These are phyloP conservation scores for Trifolium subterraneum DNA, from an alignment of 306 rosid genomes.

Conservation along the genomic window DNA sequence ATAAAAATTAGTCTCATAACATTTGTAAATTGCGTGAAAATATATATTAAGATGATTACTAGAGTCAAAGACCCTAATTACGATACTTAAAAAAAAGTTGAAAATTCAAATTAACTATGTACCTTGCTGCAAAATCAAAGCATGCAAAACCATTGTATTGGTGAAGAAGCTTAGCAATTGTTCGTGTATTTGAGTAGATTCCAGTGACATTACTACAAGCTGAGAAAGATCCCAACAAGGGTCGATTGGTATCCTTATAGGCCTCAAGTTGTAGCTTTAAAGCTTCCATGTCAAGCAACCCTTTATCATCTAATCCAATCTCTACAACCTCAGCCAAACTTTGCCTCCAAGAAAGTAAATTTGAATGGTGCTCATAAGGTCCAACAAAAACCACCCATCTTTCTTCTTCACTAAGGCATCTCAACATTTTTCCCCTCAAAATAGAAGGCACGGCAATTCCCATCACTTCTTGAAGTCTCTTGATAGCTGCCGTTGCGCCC, in stretches of 20 bases:
- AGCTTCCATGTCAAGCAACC: constrained; percentile 64
- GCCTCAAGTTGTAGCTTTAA: constrained; percentile 55
- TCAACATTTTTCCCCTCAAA: constrained; percentile 56
- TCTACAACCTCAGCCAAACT: constrained; percentile 81
- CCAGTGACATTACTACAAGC: constrained; percentile 95
- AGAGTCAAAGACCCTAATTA: too few species aligned
- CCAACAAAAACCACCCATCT: constrained; percentile 91
- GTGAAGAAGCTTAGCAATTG: constrained; percentile 76
- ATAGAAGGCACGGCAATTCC: constrained; percentile 70
- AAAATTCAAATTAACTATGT: not conserved
- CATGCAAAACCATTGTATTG: constrained; percentile 67
- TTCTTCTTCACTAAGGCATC: constrained; percentile 48
- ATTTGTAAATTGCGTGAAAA: too few species aligned
- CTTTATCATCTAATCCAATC: constrained; percentile 66
- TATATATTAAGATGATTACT: too few species aligned
- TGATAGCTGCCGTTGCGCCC: constrained; percentile 81
- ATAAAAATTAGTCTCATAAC: too few species aligned
- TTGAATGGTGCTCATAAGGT: constrained; percentile 86
- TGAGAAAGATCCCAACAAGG: constrained; percentile 83
- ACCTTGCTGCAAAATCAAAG: constrained; percentile 93
- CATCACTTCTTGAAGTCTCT: constrained; percentile 87
- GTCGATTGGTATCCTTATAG: constrained; percentile 53
- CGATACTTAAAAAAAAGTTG: too few species aligned
- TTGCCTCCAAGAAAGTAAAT: constrained; percentile 86
- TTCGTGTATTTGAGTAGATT: constrained; percentile 63